Percentiles rank a stretch among this genome's conserved stretches.
Conservation (phyloP, 352 stramenopile genomes). For the Globisporangium parvum region DNA sequence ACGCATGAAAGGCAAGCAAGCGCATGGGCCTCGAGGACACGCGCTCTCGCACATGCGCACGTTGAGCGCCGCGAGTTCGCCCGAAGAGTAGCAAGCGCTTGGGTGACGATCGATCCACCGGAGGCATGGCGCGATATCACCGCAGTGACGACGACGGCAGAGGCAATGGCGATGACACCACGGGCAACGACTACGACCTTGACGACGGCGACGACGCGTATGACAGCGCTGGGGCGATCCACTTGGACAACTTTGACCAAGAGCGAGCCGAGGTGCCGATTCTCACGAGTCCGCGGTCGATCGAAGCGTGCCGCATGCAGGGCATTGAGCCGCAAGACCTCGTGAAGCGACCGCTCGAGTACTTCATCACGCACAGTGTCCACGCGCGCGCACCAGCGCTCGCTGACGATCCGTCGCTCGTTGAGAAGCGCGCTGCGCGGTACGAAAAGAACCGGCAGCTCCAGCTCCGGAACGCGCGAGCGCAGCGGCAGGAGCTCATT, state of each 20-base stretch:
- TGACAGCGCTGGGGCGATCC: slow-evolving; percentile 18
- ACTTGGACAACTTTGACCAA: slow-evolving; percentile 68
- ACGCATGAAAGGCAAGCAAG: not conserved
- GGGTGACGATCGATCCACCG: not conserved
- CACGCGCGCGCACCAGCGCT: not conserved
- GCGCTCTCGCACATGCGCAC: not conserved
- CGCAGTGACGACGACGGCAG: not conserved
- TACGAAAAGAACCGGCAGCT: slow-evolving; percentile 55
- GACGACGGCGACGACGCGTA: slow-evolving; percentile 11
- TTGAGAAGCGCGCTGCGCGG: slow-evolving; percentile 43
- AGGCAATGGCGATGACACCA: not conserved
- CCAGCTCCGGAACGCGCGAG: slow-evolving; percentile 43
- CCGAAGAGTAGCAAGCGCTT: no score
- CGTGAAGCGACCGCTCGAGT: slow-evolving; percentile 42
- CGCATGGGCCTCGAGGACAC: no score
- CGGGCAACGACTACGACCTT: not conserved
- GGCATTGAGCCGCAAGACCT: slow-evolving; percentile 66
- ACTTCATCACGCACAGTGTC: slow-evolving; percentile 36
- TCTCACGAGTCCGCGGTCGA: slow-evolving; percentile 58
- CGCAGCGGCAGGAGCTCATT: slow-evolving; percentile 50
- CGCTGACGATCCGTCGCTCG: slow-evolving; percentile 28
- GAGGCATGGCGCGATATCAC: slow-evolving; percentile 1
- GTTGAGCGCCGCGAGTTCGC: no score
- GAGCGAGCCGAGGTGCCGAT: slow-evolving; percentile 25
- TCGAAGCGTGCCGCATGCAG: slow-evolving; percentile 69